phyloP scores from a whole-genome alignment of 305 asterid species.

The Fraxinus greggii region DNA sequence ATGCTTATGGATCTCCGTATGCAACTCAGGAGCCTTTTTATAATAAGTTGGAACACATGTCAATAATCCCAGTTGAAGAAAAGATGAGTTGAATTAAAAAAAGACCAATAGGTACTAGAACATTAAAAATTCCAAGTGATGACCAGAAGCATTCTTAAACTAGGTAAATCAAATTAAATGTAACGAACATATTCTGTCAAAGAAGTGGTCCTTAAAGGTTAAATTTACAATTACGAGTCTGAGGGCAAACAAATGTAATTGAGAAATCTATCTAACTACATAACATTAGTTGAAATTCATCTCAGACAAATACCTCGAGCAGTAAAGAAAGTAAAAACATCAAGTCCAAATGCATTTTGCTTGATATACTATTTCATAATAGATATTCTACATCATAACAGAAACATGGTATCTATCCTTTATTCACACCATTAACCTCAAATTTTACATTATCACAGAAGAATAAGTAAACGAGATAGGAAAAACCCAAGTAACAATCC shows the following conservation, averaged over 20 bases:
- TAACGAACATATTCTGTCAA: not conserved
- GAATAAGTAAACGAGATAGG: not conserved
- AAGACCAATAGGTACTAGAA: not conserved
- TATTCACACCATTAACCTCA: not conserved
- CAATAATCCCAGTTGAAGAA: not conserved
- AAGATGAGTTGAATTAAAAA: not conserved
- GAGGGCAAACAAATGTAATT: not conserved
- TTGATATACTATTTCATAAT: not conserved
- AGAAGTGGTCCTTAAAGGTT: not conserved
- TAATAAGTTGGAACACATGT: conserved; percentile 14
- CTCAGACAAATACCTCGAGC: not conserved
- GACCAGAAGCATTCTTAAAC: not conserved
- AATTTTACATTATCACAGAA: not conserved
- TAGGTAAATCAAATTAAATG: not conserved
- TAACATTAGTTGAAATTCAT: not conserved
- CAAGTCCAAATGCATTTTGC: not conserved
- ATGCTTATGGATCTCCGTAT: conserved; percentile 76
- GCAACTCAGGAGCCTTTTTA: conserved; percentile 81
- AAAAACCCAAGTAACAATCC: not conserved
- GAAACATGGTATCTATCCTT: not conserved
- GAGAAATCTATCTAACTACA: not conserved
- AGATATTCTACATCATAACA: not conserved
- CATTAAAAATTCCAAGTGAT: not conserved
- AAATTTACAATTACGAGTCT: not conserved
- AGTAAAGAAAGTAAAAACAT: not conserved